These are phyloP conservation scores for Phallus indusiatus DNA, from an alignment of 768 basidiomycete genomes.

Conservation along the genomic window DNA sequence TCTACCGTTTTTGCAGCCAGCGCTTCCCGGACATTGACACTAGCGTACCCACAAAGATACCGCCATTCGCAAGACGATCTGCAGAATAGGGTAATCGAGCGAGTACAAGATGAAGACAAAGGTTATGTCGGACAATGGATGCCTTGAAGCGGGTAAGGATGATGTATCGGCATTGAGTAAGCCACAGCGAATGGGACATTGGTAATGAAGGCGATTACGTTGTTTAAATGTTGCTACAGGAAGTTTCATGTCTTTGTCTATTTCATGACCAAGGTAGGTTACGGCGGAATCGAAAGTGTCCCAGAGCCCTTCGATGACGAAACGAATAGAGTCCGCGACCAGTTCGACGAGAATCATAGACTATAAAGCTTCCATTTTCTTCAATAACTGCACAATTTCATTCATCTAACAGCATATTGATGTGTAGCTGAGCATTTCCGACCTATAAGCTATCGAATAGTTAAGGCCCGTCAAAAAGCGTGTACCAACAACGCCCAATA, in stretches of 20 bases:
- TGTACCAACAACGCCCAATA: slow-evolving; percentile 86
- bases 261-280: too few relatives aligned
- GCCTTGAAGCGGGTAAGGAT: slow-evolving; percentile 49
- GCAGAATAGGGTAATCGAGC: slow-evolving; percentile 76
- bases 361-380: slow-evolving; percentile 68
- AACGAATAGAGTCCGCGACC: slow-evolving; percentile 73
- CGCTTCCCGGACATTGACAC: slow-evolving; percentile 67
- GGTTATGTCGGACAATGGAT: slow-evolving; percentile 64
- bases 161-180: slow-evolving; percentile 60
- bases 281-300: too few relatives aligned
- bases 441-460: slow-evolving; percentile 53
- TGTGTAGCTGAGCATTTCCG: slow-evolving; percentile 51
- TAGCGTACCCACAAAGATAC: slow-evolving; percentile 73
- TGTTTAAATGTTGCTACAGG: slow-evolving; percentile 88
- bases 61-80: slow-evolving; percentile 78
- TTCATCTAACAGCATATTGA: slow-evolving; percentile 61
- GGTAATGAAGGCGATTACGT: slow-evolving; percentile 60
- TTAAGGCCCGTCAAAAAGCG: slow-evolving; percentile 52
- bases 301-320: too few relatives aligned
- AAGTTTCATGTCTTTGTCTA: too few relatives aligned
- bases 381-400: slow-evolving; percentile 54
- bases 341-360: slow-evolving; percentile 72
- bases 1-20: slow-evolving; percentile 69
- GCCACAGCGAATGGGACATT: slow-evolving; percentile 65
- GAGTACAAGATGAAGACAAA: slow-evolving; percentile 83